Evolutionary conservation across 306 rosid genomes (phyloP).

Genomic region (Fagus sylvatica): DNA sequence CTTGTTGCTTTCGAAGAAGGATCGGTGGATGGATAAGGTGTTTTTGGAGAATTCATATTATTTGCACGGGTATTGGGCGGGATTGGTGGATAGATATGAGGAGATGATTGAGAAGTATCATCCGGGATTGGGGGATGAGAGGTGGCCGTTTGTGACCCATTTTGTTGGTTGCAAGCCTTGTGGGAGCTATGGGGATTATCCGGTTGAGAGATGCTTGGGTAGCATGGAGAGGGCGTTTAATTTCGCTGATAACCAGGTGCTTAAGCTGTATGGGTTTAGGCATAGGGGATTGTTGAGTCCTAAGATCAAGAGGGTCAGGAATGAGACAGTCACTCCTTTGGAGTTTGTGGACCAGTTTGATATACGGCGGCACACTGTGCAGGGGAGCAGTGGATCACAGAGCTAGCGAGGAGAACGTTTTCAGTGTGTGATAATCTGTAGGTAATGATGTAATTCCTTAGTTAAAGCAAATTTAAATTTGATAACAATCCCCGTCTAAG

Average conservation of each 20-base stretch:
- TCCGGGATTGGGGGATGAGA: too few relatives aligned
- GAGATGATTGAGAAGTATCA: conserved; percentile 62
- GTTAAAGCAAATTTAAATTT: not conserved
- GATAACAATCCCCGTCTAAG: not conserved
- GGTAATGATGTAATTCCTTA: not conserved
- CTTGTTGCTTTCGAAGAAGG: conserved; percentile 39
- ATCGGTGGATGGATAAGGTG: conserved; percentile 58
- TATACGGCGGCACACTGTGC: conserved; percentile 38
- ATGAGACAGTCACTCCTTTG: conserved; percentile 50
- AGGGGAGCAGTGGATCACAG: conserved; percentile 23
- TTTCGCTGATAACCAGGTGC: conserved; percentile 56
- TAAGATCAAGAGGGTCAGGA: conserved; percentile 54
- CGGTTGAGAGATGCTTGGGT: too few relatives aligned
- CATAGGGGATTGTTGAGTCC: conserved; percentile 61
- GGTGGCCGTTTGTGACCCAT: too few relatives aligned
- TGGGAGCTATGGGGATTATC: too few relatives aligned
- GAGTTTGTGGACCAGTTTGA: conserved; percentile 42
- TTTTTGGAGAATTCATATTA: conserved; percentile 46
- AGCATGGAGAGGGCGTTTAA: conserved; percentile 35
- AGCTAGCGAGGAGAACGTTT: conserved; percentile 24
- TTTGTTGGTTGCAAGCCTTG: too few relatives aligned
- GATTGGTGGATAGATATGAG: conserved; percentile 59
- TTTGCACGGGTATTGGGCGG: conserved; percentile 44
- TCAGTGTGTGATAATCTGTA: not conserved
- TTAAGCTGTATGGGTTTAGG: conserved; percentile 54